Conservation (phyloP, 768 basidiomycete species). For the Rhizopogon roseolus region DNA sequence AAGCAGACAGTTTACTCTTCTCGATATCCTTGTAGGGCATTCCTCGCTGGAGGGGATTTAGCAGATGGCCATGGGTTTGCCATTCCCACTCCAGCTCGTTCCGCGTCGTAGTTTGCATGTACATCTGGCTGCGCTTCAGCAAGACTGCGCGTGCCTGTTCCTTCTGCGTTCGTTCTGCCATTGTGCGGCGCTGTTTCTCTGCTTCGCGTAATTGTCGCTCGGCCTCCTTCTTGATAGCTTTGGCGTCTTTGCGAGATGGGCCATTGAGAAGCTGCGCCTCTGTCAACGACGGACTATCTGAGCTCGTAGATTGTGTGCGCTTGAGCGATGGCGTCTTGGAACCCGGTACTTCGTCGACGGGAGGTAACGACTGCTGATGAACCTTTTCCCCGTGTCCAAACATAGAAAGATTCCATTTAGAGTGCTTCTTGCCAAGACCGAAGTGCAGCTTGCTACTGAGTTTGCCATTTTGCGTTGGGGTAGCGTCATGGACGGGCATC, state of each 20-base stretch:
- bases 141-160: slow-evolving; percentile 92
- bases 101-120: slow-evolving; percentile 47
- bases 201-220: slow-evolving; percentile 75
- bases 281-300: slow-evolving; percentile 62
- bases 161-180: slow-evolving; percentile 67
- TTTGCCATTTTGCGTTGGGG: slow-evolving; percentile 43
- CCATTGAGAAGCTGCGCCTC: slow-evolving; percentile 46
- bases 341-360: slow-evolving; percentile 67
- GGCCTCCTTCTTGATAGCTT: slow-evolving; percentile 79
- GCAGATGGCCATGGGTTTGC: slow-evolving; percentile 36
- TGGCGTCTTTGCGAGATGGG: slow-evolving; percentile 49
- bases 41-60: slow-evolving; percentile 31
- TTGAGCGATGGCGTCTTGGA: slow-evolving; percentile 63
- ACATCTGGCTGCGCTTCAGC: slow-evolving; percentile 78
- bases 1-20: slow-evolving; percentile 50
- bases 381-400: slow-evolving; percentile 71
- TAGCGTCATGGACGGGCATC: slow-evolving; percentile 30
- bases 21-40: slow-evolving; percentile 21
- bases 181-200: slow-evolving; percentile 77
- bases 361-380: slow-evolving; percentile 55
- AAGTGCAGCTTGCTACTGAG: slow-evolving; percentile 55
- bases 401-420: slow-evolving; percentile 62
- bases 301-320: slow-evolving; percentile 73
- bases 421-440: slow-evolving; percentile 64
- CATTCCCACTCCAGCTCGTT: slow-evolving; percentile 63